phyloP scores from a whole-genome alignment of 352 stramenopile species.

The Phytophthora ohioensis region DNA sequence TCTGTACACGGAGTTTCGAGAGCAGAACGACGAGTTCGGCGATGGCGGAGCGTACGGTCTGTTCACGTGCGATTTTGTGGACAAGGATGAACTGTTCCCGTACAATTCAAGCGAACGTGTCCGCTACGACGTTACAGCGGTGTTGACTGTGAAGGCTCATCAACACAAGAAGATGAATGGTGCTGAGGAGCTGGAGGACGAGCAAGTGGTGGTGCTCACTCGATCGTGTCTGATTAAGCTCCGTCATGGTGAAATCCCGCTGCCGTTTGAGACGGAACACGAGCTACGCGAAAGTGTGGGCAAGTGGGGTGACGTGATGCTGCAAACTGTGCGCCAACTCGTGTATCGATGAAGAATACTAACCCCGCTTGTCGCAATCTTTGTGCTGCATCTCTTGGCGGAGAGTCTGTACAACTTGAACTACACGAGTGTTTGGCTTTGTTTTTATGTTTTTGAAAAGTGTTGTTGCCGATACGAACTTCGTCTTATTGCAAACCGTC shows the following conservation, averaged over 20 bases:
- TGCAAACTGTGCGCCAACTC: constrained; percentile 50
- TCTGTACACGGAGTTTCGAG: constrained; percentile 43
- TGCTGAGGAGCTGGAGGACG: constrained; percentile 6
- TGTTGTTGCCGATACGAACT: too few relatives aligned
- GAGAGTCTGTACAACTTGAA: too few relatives aligned
- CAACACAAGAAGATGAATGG: constrained; percentile 16
- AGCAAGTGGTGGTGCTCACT: constrained; percentile 46
- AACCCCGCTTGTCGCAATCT: too few relatives aligned
- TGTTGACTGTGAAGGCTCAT: constrained; percentile 38
- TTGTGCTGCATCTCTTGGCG: too few relatives aligned
- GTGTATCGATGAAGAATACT: constrained; percentile 32
- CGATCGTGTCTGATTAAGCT: constrained; percentile 44
- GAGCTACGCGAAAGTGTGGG: constrained; percentile 53
- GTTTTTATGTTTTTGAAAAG: too few relatives aligned
- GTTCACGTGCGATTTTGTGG: constrained; percentile 41
- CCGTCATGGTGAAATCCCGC: constrained; percentile 19
- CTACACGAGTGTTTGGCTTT: too few relatives aligned
- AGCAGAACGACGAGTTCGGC: constrained; percentile 24
- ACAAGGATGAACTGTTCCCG: constrained; percentile 50
- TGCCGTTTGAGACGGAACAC: constrained; percentile 40
- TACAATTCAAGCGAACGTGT: constrained; percentile 39
- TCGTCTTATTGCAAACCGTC: too few relatives aligned
- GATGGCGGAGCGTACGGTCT: constrained; percentile 33
- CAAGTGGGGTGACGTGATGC: constrained; percentile 61
- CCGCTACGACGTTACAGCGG: constrained; percentile 44